These are phyloP conservation scores for Metarhizium guizhouense DNA, from an alignment of 2,329 filamentous ascomycete species.

Conservation along the genomic window DNA sequence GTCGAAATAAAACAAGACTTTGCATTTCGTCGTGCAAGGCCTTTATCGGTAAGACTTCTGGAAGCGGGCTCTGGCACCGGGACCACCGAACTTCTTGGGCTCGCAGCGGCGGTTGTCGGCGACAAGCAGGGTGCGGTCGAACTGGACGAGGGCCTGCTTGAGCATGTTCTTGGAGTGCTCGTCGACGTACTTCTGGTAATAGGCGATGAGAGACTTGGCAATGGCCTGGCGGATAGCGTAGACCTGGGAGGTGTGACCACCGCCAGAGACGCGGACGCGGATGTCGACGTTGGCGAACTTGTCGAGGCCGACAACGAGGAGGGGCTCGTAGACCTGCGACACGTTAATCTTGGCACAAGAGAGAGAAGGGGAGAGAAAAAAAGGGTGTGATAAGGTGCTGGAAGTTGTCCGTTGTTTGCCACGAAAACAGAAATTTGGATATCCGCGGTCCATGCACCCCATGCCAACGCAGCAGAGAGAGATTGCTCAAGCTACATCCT, in stretches of 20 bases:
- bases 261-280: constrained; percentile 89
- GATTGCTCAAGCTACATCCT: no score
- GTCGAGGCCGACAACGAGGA: constrained; percentile 94
- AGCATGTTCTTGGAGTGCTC: constrained; percentile 99
- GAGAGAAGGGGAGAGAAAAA: not conserved
- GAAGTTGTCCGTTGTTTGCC: constrained; percentile 1
- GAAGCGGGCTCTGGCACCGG: constrained; percentile 90
- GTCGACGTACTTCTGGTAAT: constrained; percentile 99
- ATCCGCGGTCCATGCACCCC: no score
- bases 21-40: constrained; percentile 5
- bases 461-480: no score
- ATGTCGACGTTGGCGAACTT: constrained; percentile 97
- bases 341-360: not conserved
- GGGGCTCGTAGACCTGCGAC: constrained; percentile 84
- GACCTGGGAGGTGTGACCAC: constrained; percentile 95
- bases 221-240: constrained; percentile 99
- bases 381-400: not conserved
- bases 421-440: no score
- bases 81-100: constrained; percentile 97
- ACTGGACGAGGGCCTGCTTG: constrained; percentile 93
- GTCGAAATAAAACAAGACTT: constrained; percentile 2
- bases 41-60: constrained; percentile 98
- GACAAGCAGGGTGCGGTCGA: constrained; percentile 94
- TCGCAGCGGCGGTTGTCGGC: constrained; percentile 98
- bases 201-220: constrained; percentile 67